Evolutionary conservation across 164 flowering plant genomes (phyloP), one percentile per base, ranked within the genome.

Genomic region (Malania oleifera): DNA sequence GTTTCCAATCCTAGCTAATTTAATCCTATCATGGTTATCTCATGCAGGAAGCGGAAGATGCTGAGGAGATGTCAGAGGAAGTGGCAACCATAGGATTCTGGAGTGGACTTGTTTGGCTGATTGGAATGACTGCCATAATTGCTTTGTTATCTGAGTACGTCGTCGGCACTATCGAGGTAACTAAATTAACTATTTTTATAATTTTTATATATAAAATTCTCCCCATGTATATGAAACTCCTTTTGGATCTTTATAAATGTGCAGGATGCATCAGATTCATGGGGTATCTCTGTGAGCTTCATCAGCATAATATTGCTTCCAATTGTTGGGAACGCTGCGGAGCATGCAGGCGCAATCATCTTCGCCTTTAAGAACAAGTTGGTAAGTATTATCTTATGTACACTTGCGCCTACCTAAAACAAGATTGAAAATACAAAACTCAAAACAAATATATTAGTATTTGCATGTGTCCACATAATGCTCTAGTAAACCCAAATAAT

Each of bases 251-350:
- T n/a, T n/a, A n/a, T n/a, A n/a, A n/a, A n/a, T 52, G 31, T 52
- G 18, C 75, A 92, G 99, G 83, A 53, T 52, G 91, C 97, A 50
- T 86, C 98, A 1, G 72, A 74, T 9, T 72, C 95, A 3, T 92
- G 96, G 98, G 91, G 96, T 0, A 51, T 95, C 19, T 88, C 97
- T 0, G 82, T 91, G 1, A 79, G 85, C 73, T 95, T 95, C 78
- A 75, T 91, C 44, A 89, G 96, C 75, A 76, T 95, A 22, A 86
- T 95, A 54, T 60, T 95, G 74, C 76, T 95, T 22, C 95, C 99
- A 23, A 86, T 95, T 15, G 96, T 88, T 44, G 97, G 99, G 59
- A 95, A 95, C 67, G 99, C 96, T 2, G 95, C 97, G 1, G 99
- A 95, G 64, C 97, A 91, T 59, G 93, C 99, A 3, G 92, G 93